Percentiles rank a stretch among this genome's conserved stretches.
phyloP scores from a whole-genome alignment of 768 basidiomycete genomes.

The Psilocybe cubensis region DNA sequence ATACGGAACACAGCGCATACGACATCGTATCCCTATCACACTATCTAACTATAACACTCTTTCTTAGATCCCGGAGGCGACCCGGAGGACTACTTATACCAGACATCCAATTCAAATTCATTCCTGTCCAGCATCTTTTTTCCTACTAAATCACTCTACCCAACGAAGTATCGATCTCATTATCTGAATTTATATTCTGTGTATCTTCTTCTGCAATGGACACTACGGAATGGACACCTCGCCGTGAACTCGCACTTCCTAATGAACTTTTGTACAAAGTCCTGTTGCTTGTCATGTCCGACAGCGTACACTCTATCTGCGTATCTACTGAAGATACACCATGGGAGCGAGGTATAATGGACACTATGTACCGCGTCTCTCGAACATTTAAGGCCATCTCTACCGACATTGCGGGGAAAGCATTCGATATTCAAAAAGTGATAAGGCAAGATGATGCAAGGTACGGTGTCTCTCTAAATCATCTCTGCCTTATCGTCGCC shows the following conservation, averaged over 20 bases:
- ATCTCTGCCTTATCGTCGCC: too few relatives aligned
- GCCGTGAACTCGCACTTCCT: slow-evolving; percentile 31
- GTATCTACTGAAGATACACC: slow-evolving; percentile 30
- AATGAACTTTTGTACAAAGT: slow-evolving; percentile 41
- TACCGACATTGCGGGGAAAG: slow-evolving; percentile 33
- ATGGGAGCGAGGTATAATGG: slow-evolving; percentile 37
- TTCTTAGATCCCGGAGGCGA: neutral
- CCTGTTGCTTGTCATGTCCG: slow-evolving; percentile 30
- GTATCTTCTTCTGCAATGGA: slow-evolving; percentile 11
- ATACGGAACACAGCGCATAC: neutral
- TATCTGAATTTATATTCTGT: neutral
- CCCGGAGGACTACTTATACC: neutral
- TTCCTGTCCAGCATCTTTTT: neutral
- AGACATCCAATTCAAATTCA: neutral
- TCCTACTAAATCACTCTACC: neutral
- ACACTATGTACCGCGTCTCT: slow-evolving; percentile 36
- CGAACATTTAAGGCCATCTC: slow-evolving; percentile 37
- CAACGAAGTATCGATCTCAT: neutral
- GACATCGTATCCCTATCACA: neutral
- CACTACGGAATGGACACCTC: slow-evolving; percentile 16
- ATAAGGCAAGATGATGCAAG: slow-evolving; percentile 18
- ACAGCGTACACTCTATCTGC: slow-evolving; percentile 38
- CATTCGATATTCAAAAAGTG: slow-evolving; percentile 30
- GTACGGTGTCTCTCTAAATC: too few relatives aligned
- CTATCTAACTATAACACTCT: neutral